Percentiles rank a stretch among this genome's conserved stretches.
These are phyloP conservation scores for Wickerhamiella spandovensis DNA, from an alignment of 805 yeast species.

Conservation along the genomic window DNA sequence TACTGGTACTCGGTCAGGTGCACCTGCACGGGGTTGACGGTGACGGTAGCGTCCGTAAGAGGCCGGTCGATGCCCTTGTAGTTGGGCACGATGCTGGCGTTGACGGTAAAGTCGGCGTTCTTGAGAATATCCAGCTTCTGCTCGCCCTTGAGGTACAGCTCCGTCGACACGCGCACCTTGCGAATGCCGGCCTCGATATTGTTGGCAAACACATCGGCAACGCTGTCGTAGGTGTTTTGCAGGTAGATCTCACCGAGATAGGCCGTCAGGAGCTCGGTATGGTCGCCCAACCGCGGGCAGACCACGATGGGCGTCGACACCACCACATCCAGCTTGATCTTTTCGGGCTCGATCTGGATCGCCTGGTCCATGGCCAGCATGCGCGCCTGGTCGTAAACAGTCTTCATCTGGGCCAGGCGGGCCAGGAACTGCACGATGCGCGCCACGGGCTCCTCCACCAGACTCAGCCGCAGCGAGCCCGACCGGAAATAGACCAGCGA, in stretches of 20 bases:
- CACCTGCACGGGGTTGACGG: constrained; percentile 48
- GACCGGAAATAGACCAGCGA: constrained; percentile 50
- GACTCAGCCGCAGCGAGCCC: constrained; percentile 63
- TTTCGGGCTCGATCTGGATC: constrained; percentile 43
- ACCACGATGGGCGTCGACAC: constrained; percentile 73
- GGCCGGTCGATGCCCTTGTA: constrained; percentile 29
- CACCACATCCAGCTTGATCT: constrained; percentile 56
- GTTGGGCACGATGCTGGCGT: constrained; percentile 2
- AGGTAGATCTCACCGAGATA: constrained; percentile 75
- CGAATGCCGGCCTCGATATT: constrained; percentile 55
- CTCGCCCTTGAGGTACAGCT: constrained; percentile 35
- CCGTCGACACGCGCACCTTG: constrained; percentile 55
- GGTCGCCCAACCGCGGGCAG: constrained; percentile 45
- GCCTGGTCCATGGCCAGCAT: constrained; percentile 82
- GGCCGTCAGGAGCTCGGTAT: constrained; percentile 47
- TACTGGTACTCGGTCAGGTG: constrained; percentile 64
- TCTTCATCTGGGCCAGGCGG: constrained; percentile 74
- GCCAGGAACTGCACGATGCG: constrained; percentile 53
- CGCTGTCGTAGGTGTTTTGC: constrained; percentile 40
- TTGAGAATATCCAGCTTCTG: constrained; percentile 44
- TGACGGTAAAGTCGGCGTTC: constrained; percentile 9
- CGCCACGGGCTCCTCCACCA: constrained; percentile 68
- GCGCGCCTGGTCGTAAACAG: constrained; percentile 77
- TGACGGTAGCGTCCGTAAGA: constrained; percentile 38
- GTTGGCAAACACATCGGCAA: constrained; percentile 28